These are phyloP conservation scores for Cryptococcus sp. DNA, from an alignment of 1,284 basidiomycete species.

Conservation along the genomic window DNA sequence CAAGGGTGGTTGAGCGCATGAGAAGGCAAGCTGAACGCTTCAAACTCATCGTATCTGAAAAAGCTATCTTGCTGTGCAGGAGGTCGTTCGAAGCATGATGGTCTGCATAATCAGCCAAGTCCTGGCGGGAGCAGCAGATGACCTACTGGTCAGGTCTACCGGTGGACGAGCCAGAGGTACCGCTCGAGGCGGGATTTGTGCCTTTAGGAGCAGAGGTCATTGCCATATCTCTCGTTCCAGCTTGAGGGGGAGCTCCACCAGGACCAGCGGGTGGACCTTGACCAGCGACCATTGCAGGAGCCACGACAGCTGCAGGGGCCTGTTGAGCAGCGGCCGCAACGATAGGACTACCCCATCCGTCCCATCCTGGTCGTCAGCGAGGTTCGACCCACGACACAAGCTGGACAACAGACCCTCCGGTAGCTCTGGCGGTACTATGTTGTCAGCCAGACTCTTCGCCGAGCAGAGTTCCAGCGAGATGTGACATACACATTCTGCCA, in stretches of 20 bases:
- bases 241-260: background rate
- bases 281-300: background rate
- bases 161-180: constrained; percentile 11
- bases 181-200: background rate
- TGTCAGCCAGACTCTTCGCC: background rate
- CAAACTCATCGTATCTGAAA: constrained; percentile 34
- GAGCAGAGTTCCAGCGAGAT: no score
- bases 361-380: constrained; percentile 24
- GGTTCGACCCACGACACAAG: background rate
- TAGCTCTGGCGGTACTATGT: constrained; percentile 31
- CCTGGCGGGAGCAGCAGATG: background rate
- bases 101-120: constrained; percentile 13
- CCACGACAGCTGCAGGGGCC: constrained; percentile 4
- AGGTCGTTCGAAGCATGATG: constrained; percentile 31
- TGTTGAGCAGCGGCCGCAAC: constrained; percentile 17
- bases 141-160: constrained; percentile 39
- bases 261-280: background rate
- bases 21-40: constrained; percentile 29
- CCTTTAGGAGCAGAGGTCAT: background rate
- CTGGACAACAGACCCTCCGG: constrained; percentile 25
- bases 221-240: constrained; percentile 8
- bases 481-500: constrained; percentile 32
- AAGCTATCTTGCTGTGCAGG: constrained; percentile 28
- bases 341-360: constrained; percentile 38
- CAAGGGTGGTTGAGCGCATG: constrained; percentile 25